Percentiles rank a stretch among this genome's conserved stretches.
Evolutionary conservation across 257 asterid species (phyloP).

Genomic region (Verbena officinalis): DNA sequence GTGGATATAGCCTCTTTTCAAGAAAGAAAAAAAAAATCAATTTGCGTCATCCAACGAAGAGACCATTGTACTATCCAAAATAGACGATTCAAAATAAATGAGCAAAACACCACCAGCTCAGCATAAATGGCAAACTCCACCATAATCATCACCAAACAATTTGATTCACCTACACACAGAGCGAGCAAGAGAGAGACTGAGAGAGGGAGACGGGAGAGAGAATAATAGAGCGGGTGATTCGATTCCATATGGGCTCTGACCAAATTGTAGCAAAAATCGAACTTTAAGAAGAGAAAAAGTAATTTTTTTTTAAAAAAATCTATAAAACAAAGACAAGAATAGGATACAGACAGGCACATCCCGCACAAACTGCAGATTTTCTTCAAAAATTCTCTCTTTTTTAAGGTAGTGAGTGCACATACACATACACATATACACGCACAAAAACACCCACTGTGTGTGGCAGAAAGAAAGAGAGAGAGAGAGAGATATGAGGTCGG

Average conservation of each 20-base stretch:
- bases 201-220: too few species aligned
- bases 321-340: neutral
- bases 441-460: constrained; percentile 24
- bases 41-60: constrained; percentile 15
- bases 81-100: constrained; percentile 16
- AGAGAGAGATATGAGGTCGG: constrained; percentile 45
- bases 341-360: constrained; percentile 24
- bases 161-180: constrained; percentile 6
- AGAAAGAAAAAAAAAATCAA: too few species aligned
- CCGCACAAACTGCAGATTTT: constrained; percentile 37
- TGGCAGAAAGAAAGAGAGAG: neutral
- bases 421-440: neutral
- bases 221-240: constrained; percentile 17
- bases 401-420: constrained; percentile 30
- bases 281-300: neutral
- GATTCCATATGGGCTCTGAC: constrained; percentile 27
- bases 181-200: too few species aligned
- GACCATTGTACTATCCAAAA: constrained; percentile 17
- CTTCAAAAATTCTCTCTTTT: neutral
- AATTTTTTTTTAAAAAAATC: too few species aligned
- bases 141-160: constrained; percentile 13
- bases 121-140: neutral
- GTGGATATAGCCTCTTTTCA: too few species aligned
- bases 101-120: constrained; percentile 17
- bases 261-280: constrained; percentile 14